phyloP scores from a whole-genome alignment of 2,329 filamentous ascomycete genomes.

The Leptographium wingfieldii region DNA sequence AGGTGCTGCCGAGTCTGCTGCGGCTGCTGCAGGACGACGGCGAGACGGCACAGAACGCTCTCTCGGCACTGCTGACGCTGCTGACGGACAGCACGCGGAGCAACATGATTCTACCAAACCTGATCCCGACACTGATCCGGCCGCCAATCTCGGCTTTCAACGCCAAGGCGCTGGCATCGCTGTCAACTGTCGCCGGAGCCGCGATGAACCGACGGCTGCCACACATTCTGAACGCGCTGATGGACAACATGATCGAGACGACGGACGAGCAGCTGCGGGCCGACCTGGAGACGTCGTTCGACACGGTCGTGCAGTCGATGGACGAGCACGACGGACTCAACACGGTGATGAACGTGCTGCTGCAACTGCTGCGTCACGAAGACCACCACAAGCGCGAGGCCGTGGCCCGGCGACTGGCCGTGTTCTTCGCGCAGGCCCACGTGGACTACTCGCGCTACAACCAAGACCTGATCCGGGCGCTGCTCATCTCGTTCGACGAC shows the following conservation, averaged over 20 bases:
- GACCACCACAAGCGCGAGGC: slow-evolving; percentile 74
- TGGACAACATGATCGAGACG: slow-evolving; percentile 60
- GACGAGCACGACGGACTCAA: slow-evolving; percentile 95
- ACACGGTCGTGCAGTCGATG: slow-evolving; percentile 80
- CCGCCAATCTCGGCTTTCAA: slow-evolving; percentile 92
- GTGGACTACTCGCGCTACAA: slow-evolving; percentile 94
- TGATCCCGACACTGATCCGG: slow-evolving; percentile 83
- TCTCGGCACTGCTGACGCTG: slow-evolving; percentile 83
- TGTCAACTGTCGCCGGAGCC: slow-evolving; percentile 80
- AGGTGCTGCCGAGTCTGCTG: slow-evolving; percentile 85
- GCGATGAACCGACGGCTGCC: slow-evolving; percentile 86
- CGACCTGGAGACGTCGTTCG: slow-evolving; percentile 72
- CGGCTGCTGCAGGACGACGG: slow-evolving; percentile 76
- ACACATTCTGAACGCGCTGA: slow-evolving; percentile 80
- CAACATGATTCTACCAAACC: slow-evolving; percentile 91
- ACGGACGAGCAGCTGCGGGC: slow-evolving; percentile 56
- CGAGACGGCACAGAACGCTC: slow-evolving; percentile 70
- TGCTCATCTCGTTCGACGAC: slow-evolving; percentile 89
- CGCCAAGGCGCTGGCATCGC: slow-evolving; percentile 79
- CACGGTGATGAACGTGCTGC: slow-evolving; percentile 85
- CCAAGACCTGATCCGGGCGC: slow-evolving; percentile 80
- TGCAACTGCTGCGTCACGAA: slow-evolving; percentile 79
- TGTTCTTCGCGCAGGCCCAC: slow-evolving; percentile 69
- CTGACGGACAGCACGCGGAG: slow-evolving; percentile 88
- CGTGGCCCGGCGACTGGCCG: slow-evolving; percentile 67